A percentile compares a stretch with the other conserved stretches of the same genome.
Conservation (phyloP, 2,329 filamentous ascomycete genomes). For the Blumeria hordei region DNA sequence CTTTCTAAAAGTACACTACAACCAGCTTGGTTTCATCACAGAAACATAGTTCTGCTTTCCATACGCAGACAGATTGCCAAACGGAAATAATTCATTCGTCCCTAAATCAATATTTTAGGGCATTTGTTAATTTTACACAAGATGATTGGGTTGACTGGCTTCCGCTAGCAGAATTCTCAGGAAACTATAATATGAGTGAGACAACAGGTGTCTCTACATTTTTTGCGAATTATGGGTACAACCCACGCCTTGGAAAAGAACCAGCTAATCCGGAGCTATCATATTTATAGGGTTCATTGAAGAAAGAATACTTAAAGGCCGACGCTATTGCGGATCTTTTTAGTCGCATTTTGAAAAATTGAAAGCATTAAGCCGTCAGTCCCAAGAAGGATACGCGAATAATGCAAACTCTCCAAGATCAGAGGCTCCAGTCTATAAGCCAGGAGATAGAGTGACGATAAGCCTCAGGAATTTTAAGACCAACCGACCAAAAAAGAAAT, state of each 20-base stretch:
- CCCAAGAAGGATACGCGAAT: neutral
- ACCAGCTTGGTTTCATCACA: no score
- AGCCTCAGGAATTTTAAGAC: neutral
- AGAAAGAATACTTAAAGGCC: neutral
- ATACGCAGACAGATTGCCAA: neutral
- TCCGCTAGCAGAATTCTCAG: no score
- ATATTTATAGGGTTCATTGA: neutral
- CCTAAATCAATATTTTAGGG: neutral
- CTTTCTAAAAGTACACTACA: no score
- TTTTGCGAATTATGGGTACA: neutral
- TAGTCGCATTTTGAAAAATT: neutral
- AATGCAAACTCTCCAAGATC: neutral
- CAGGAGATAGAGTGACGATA: neutral
- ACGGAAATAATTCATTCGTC: neutral
- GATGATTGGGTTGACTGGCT: no score
- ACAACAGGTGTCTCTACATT: slow-evolving; percentile 1
- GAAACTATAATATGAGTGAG: slow-evolving; percentile 3
- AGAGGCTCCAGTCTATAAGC: neutral
- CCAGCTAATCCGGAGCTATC: neutral
- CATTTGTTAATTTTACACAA: neutral
- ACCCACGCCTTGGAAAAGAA: neutral
- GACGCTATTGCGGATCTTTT: neutral
- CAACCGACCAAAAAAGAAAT: neutral
- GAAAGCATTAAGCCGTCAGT: neutral
- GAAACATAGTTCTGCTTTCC: no score